Evolutionary conservation across 768 basidiomycete species (phyloP), one percentile per base, ranked within the genome.

Genomic region (Tricholoma saponaceum): DNA sequence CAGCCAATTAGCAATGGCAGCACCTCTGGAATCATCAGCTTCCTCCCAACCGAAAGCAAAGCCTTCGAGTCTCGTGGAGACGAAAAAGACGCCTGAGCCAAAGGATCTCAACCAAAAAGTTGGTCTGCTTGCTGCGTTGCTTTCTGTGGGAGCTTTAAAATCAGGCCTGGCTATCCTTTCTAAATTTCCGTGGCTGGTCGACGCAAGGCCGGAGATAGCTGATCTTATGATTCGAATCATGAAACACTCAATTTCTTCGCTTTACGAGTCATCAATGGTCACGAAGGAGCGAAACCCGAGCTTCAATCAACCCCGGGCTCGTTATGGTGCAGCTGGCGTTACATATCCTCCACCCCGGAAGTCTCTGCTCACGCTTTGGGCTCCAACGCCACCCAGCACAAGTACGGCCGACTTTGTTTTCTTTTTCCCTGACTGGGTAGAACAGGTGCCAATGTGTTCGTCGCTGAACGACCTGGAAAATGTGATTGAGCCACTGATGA

Each of bases 381-480:
- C 90, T 1, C 95, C 95, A 3, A 82, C 83, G 12, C 95, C 95
- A 23, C 89, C 91, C 0, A 81, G 83, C 63, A 95, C 92, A 20
- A 81, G 75, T 54, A 79, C 77, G 3, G 80, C 79, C n/a, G 84
- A 88, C 52, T 96, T 92, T 64, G 82, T 92, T 5, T 97, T 92
- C 78, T 98, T 97, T 79, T 96, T 87, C 69, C 89, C 92, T 12
- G 78, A 85, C 56, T 98, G 95, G 95, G 69, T 73, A 13, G 82
- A 87, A 46, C 79, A 80, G 51, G 74, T 95, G 28, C 91, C 90
- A 4, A 63, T 85, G 28, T 88, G 88, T 67, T 72, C 75, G 6
- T 75, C 76, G 0, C 67, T 84, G 51, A 86, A 87, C 43, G 94
- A 96, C 64, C 69, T 97, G 33, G 74, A 83, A 57, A 80, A 85